Evolutionary conservation across 148 eudicot genomes (phyloP).

Genomic region (Nepenthes mirabilis): DNA sequence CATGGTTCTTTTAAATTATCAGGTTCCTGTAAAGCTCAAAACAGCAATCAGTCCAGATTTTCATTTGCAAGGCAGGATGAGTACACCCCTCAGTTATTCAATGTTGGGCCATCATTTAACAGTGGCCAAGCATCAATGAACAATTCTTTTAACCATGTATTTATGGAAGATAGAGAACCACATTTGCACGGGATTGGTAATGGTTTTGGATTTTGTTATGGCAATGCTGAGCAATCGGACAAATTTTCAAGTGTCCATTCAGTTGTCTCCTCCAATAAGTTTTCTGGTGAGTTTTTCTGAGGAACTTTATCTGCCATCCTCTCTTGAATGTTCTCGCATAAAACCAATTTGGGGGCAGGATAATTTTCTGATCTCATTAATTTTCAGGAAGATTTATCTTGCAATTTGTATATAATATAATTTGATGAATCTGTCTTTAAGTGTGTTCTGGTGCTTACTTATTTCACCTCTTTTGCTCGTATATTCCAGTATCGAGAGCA

Average conservation of each 20-base stretch:
- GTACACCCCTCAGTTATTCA: conserved; percentile 19
- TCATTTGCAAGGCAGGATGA: conserved; percentile 95
- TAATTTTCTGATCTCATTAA: not conserved
- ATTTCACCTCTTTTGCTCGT: conserved; percentile 3
- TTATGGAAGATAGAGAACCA: conserved; percentile 27
- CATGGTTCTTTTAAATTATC: conserved; percentile 32
- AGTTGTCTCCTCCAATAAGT: conserved; percentile 30
- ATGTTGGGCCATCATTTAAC: conserved; percentile 26
- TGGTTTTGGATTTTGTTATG: conserved; percentile 36
- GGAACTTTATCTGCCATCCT: not conserved
- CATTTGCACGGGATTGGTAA: conserved; percentile 23
- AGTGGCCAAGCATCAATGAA: conserved; percentile 18
- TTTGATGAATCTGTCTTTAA: not conserved
- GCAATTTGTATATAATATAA: not conserved
- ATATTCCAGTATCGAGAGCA: conserved; percentile 45
- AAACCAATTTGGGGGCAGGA: not conserved
- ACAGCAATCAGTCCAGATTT: conserved; percentile 80
- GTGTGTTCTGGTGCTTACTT: not conserved
- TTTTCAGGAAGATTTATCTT: not conserved
- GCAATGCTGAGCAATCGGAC: conserved; percentile 30
- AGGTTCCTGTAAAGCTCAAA: conserved; percentile 51
- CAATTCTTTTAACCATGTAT: conserved; percentile 27
- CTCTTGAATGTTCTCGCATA: not conserved
- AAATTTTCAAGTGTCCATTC: conserved; percentile 26
- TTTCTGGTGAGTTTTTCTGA: conserved; percentile 33